Percentiles rank a stretch among this genome's conserved stretches.
Conservation (phyloP, 176 grass and related monocot genomes). For the Zoysia japonica region DNA sequence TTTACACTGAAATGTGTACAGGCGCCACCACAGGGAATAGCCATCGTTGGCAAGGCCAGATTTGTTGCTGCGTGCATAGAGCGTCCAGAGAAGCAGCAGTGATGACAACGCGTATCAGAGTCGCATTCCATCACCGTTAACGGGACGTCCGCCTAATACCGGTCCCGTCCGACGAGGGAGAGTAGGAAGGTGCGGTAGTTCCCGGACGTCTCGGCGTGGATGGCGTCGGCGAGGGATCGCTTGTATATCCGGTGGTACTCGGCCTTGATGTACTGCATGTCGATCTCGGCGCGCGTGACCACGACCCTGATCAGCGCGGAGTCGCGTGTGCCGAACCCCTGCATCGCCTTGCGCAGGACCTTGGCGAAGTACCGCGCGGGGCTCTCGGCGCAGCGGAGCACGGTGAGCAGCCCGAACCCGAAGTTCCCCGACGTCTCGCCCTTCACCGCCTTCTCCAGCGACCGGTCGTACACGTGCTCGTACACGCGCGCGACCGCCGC, state of each 20-base stretch:
- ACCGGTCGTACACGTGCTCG: constrained; percentile 48
- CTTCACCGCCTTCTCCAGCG: constrained; percentile 69
- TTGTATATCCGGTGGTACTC: constrained; percentile 74
- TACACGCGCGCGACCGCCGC: constrained; percentile 61
- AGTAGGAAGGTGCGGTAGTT: constrained; percentile 93
- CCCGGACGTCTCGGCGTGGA: constrained; percentile 81
- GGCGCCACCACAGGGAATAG: too few relatives aligned
- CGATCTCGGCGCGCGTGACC: constrained; percentile 70
- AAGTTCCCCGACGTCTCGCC: constrained; percentile 77
- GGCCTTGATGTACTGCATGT: constrained; percentile 90
- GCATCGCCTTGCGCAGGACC: constrained; percentile 79
- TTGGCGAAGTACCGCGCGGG: constrained; percentile 76
- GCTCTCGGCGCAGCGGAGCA: constrained; percentile 72
- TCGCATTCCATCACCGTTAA: too few relatives aligned
- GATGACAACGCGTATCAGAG: too few relatives aligned
- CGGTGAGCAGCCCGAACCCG: constrained; percentile 59
- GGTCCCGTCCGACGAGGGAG: constrained; percentile 62
- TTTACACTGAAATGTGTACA: too few relatives aligned
- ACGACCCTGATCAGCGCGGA: constrained; percentile 60
- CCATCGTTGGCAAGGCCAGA: too few relatives aligned
- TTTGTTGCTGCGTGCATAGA: too few relatives aligned
- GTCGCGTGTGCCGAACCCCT: constrained; percentile 78
- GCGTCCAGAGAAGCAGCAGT: too few relatives aligned
- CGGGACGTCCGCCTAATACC: background rate
- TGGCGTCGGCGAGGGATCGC: constrained; percentile 57